Evolutionary conservation across 208 protist genomes (phyloP).

Genomic region (Acanthamoeba quina): DNA sequence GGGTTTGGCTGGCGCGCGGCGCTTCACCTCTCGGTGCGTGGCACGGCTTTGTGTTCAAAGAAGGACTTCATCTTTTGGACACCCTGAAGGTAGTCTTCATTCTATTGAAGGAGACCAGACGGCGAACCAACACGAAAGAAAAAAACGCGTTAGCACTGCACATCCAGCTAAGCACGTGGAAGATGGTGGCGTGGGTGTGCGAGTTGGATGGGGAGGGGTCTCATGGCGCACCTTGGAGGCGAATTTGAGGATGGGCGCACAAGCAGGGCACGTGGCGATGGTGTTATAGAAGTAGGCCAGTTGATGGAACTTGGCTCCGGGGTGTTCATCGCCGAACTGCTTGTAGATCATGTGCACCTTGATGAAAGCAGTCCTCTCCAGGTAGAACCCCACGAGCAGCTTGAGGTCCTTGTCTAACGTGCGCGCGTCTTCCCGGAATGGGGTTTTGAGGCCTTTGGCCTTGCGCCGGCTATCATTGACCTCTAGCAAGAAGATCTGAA

Average conservation of each 20-base stretch:
- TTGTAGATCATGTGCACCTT: conserved; percentile 63
- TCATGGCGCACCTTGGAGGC: background rate
- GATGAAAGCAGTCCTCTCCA: background rate
- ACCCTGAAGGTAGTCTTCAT: conserved; percentile 2
- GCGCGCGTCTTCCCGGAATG: background rate
- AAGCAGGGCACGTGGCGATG: conserved; percentile 1
- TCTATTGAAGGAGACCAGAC: background rate
- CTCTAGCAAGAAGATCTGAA: conserved; percentile 5
- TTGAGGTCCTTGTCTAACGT: conserved; percentile 10
- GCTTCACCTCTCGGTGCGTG: too few species aligned
- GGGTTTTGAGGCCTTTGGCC: background rate
- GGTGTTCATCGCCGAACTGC: conserved; percentile 23
- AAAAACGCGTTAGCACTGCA: too few species aligned
- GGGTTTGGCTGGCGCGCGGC: too few species aligned
- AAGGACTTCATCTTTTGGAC: background rate
- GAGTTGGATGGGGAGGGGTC: background rate
- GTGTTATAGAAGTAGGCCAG: conserved; percentile 38
- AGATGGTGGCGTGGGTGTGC: background rate
- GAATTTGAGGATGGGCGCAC: conserved; percentile 18
- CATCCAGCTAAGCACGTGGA: too few species aligned
- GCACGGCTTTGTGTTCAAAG: background rate
- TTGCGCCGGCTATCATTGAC: background rate
- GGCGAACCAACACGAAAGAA: too few species aligned
- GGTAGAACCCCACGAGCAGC: background rate
- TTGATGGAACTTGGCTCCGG: conserved; percentile 29